These are phyloP conservation scores for Xylaria curta DNA, from an alignment of 495 filamentous ascomycete genomes.

Conservation along the genomic window DNA sequence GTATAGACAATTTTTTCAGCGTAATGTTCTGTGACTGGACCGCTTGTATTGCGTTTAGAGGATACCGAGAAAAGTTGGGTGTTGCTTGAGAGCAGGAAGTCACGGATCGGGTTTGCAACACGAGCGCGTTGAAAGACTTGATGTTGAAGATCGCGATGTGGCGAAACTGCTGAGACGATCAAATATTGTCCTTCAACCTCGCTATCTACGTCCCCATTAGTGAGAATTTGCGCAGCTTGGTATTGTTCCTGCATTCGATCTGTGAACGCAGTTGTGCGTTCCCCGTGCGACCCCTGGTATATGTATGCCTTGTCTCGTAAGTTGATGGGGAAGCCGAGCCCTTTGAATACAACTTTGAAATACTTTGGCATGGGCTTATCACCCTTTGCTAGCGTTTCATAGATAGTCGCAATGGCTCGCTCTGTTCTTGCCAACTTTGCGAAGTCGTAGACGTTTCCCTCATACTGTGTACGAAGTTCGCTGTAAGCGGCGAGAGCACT, in stretches of 20 bases:
- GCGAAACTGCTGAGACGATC: constrained; percentile 78
- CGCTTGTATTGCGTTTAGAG: constrained; percentile 67
- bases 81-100: constrained; percentile 79
- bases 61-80: constrained; percentile 77
- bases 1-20: constrained; percentile 88
- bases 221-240: constrained; percentile 82
- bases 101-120: constrained; percentile 79
- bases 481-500: constrained; percentile 89
- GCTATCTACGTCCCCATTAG: constrained; percentile 67
- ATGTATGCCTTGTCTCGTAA: constrained; percentile 93
- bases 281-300: constrained; percentile 79
- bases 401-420: constrained; percentile 89
- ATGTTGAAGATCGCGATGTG: constrained; percentile 81
- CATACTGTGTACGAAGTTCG: constrained; percentile 89
- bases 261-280: constrained; percentile 80
- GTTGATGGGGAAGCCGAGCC: constrained; percentile 82
- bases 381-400: constrained; percentile 84
- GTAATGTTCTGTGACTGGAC: constrained; percentile 71
- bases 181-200: constrained; percentile 92
- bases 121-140: constrained; percentile 88
- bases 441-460: constrained; percentile 88
- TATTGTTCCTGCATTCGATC: constrained; percentile 94
- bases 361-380: constrained; percentile 80
- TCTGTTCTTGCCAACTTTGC: constrained; percentile 87
- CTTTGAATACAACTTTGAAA: constrained; percentile 90